Conservation (phyloP, 345 rosid species). For the Aquilaria sinensis region DNA sequence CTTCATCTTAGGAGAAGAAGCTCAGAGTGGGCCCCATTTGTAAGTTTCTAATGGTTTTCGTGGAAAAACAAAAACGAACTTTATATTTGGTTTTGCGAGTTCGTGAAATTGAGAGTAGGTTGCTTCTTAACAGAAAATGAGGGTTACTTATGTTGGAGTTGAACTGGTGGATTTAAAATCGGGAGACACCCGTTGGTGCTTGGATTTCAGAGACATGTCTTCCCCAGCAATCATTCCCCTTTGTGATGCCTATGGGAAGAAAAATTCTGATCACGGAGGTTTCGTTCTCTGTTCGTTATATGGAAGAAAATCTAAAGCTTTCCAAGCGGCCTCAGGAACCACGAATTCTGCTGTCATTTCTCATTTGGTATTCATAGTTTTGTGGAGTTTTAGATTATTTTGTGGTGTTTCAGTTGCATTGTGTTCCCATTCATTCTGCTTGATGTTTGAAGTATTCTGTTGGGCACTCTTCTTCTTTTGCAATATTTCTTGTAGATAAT, state of each 20-base stretch:
- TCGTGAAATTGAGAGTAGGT: slow-evolving; percentile 3
- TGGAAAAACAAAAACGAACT: no score
- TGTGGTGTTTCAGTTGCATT: not conserved
- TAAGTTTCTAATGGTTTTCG: slow-evolving; percentile 30
- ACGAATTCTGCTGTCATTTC: slow-evolving; percentile 69
- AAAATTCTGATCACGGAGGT: slow-evolving; percentile 57
- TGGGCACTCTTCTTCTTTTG: slow-evolving; percentile 5
- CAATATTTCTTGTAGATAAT: slow-evolving; percentile 1
- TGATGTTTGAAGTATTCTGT: slow-evolving; percentile 2
- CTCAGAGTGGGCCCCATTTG: slow-evolving; percentile 78
- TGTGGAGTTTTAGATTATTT: not conserved
- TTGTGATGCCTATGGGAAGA: slow-evolving; percentile 67
- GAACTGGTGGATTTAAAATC: slow-evolving; percentile 73
- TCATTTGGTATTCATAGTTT: slow-evolving; percentile 50
- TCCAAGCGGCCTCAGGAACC: slow-evolving; percentile 94
- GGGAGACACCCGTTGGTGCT: slow-evolving; percentile 88
- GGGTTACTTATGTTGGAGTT: slow-evolving; percentile 80
- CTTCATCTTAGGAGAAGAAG: slow-evolving; percentile 68
- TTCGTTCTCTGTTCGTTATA: slow-evolving; percentile 86
- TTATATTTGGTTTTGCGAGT: not conserved
- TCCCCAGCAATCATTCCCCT: slow-evolving; percentile 81
- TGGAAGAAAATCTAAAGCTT: slow-evolving; percentile 97
- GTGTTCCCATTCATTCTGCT: slow-evolving; percentile 4
- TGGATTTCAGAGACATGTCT: slow-evolving; percentile 95
- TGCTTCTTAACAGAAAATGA: slow-evolving; percentile 55